phyloP scores from a whole-genome alignment of 352 stramenopile species.

The Phytophthora quininea region DNA sequence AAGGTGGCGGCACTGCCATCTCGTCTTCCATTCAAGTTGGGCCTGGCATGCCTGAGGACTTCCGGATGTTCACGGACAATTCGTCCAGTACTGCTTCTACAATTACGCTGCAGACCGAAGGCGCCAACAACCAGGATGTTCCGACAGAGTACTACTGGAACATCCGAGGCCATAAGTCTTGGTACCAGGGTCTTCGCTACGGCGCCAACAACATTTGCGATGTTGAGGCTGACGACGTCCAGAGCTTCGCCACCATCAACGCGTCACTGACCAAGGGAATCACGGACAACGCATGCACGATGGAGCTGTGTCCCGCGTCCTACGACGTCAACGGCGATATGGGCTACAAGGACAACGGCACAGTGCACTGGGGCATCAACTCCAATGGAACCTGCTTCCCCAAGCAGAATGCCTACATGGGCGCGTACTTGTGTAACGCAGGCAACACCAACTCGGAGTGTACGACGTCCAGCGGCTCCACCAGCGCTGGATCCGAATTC shows the following conservation, averaged over 20 bases:
- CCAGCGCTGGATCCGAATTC: constrained; percentile 33
- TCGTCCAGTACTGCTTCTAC: constrained; percentile 47
- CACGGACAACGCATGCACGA: constrained; percentile 47
- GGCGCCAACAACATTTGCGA: constrained; percentile 58
- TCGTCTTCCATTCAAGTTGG: constrained; percentile 85
- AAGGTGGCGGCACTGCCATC: constrained; percentile 74
- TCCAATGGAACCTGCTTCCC: constrained; percentile 62
- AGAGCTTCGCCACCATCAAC: constrained; percentile 44
- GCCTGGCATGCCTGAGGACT: constrained; percentile 52
- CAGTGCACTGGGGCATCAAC: constrained; percentile 58
- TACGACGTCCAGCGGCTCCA: constrained; percentile 21
- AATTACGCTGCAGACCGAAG: constrained; percentile 43
- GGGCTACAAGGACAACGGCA: constrained; percentile 40
- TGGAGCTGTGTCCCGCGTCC: constrained; percentile 45
- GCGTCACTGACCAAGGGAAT: constrained; percentile 38
- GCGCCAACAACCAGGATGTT: constrained; percentile 51
- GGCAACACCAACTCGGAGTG: constrained; percentile 46
- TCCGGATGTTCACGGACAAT: constrained; percentile 37
- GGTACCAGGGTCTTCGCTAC: constrained; percentile 71
- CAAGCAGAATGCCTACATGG: constrained; percentile 60
- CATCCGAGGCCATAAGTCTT: constrained; percentile 55
- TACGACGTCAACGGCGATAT: constrained; percentile 59
- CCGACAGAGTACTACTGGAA: constrained; percentile 40
- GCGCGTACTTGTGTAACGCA: constrained; percentile 55
- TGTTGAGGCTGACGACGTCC: constrained; percentile 22